These are phyloP conservation scores for Hymenoscyphus occultus DNA, from an alignment of 2,329 filamentous ascomycete species.

Conservation along the genomic window DNA sequence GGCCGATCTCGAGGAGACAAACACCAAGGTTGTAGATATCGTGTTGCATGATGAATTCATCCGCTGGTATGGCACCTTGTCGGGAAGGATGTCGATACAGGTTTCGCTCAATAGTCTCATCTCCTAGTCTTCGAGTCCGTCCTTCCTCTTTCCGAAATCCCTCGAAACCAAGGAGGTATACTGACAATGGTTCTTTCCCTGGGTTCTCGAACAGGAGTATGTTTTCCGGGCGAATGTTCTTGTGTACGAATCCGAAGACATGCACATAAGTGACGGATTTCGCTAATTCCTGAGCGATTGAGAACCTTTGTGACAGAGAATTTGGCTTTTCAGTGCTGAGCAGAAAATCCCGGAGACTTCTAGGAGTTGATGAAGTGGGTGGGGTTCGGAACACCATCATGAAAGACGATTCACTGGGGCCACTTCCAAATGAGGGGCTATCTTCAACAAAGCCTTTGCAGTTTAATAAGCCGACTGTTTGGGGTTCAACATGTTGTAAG, in stretches of 20 bases:
- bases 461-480: background rate
- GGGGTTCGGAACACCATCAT: background rate
- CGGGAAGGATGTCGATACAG: background rate
- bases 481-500: background rate
- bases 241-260: background rate
- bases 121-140: background rate
- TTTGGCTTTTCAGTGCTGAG: background rate
- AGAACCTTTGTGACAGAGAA: background rate
- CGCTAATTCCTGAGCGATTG: background rate
- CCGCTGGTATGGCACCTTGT: background rate
- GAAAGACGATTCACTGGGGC: background rate
- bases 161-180: background rate
- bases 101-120: background rate
- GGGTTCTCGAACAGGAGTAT: background rate
- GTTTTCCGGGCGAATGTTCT: background rate
- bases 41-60: slow-evolving; percentile 22
- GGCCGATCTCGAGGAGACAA: slow-evolving; percentile 22
- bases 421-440: background rate
- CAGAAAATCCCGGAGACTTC: background rate
- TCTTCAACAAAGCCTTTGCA: background rate
- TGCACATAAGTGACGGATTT: background rate
- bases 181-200: background rate
- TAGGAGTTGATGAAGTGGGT: background rate
- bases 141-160: background rate
- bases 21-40: slow-evolving; percentile 29